Evolutionary conservation across 148 eudicot species (phyloP).

Genomic region (Euryodendron excelsum): DNA sequence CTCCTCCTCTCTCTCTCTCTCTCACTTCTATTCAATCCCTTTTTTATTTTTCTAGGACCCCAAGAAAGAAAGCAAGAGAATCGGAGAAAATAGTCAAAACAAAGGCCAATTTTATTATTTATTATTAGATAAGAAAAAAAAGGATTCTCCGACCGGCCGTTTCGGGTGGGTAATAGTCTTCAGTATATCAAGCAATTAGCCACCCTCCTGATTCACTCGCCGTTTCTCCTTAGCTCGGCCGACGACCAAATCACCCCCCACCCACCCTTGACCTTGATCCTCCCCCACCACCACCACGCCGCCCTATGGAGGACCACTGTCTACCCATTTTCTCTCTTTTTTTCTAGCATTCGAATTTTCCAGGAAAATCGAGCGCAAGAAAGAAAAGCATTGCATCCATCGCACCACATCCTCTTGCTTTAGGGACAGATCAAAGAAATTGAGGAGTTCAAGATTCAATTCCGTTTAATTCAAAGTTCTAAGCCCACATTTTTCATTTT

Average conservation of each 20-base stretch:
- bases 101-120: background rate
- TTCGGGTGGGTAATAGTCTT: background rate
- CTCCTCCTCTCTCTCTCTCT: background rate
- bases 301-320: background rate
- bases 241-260: background rate
- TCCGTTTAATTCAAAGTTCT: too few relatives aligned
- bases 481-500: background rate
- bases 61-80: background rate
- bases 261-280: too few relatives aligned
- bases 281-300: background rate
- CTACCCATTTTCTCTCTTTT: background rate
- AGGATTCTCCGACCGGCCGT: background rate
- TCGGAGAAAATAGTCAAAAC: background rate
- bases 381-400: background rate
- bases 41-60: background rate
- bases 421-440: background rate
- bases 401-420: background rate
- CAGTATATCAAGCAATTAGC: background rate
- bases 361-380: background rate
- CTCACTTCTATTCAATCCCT: background rate
- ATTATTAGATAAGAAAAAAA: background rate
- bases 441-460: too few relatives aligned
- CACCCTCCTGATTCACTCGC: background rate
- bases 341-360: background rate
- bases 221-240: background rate